Base-by-base conservation (phyloP, 345 rosid genomes). In the Leavenworthia alabamica region DNA sequence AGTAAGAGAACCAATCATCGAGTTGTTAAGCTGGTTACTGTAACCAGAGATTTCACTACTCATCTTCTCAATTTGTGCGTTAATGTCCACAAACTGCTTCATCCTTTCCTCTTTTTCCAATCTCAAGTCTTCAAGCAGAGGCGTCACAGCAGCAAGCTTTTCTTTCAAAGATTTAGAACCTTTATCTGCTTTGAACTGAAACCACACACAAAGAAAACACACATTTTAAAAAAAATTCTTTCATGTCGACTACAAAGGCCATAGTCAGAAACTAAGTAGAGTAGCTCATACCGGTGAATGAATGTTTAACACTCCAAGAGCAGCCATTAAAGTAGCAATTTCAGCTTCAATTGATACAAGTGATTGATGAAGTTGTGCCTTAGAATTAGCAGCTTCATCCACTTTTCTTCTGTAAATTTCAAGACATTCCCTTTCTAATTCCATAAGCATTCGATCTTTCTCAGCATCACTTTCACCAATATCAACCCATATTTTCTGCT, bases 401-500 rank as follows among this genome's bases (percentile, higher is more conserved):
- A 92, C 95, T 79, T 85, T 92, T 68, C 95, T 85, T 55, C 77
- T 78, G 75, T 92, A 92, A 46, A 92, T 82, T 79, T 86, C 86
- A 22, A 92, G 76, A 78, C 98, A 92, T 66, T 92, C 95, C 50
- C 78, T 82, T 76, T 92, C 98, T 79, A 92, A 56, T 59, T 92
- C 97, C 70, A 74, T 60, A 13, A 92, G 66, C 90, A 85, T 83
- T 9, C 84, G 74, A 63, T 86, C 98, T 68, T 83, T 89, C 45
- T 92, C 96, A 3, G 76, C 83, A 68, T 92, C 93, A 57, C 77
- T 85, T 78, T 89, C 95, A 10, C 98, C 98, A 22, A 92, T 83
- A 43, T 92, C 98, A 68, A 66, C 83, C 98, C 98, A 92, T 75
- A 92, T 66, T 75, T 82, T 93, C 98, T 92, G 95, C 64, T 72